Evolutionary conservation across 306 rosid species (phyloP).

Genomic region (Prunus persica): DNA sequence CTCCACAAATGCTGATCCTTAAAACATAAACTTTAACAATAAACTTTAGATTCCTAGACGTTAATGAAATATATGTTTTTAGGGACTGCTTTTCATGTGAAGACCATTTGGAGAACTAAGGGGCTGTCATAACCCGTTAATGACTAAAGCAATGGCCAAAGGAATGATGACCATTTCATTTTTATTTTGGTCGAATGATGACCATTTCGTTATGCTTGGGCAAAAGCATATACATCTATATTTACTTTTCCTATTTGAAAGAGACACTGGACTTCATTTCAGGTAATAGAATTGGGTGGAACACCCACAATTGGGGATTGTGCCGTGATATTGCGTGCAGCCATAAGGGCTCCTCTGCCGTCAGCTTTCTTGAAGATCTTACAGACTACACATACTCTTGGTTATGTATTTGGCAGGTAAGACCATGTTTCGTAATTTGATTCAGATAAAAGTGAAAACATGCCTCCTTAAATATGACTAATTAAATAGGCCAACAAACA

Average conservation of each 20-base stretch:
- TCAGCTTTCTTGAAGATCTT: slow-evolving; percentile 83
- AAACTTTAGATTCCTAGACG: background rate
- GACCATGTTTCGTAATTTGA: slow-evolving; percentile 19
- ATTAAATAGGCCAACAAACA: too few relatives aligned
- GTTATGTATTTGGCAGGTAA: slow-evolving; percentile 86
- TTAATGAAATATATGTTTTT: background rate
- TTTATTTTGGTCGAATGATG: too few relatives aligned
- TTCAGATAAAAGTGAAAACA: background rate
- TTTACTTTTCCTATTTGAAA: background rate
- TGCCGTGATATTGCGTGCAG: slow-evolving; percentile 86
- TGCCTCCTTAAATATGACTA: too few relatives aligned
- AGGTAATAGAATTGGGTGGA: slow-evolving; percentile 91
- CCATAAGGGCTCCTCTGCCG: slow-evolving; percentile 81
- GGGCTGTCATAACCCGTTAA: too few relatives aligned
- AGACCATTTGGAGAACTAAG: too few relatives aligned
- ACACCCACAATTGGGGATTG: slow-evolving; percentile 89
- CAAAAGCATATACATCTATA: background rate
- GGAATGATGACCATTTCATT: too few relatives aligned
- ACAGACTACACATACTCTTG: slow-evolving; percentile 82
- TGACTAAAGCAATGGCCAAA: too few relatives aligned
- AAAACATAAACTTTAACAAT: background rate
- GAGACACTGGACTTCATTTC: slow-evolving; percentile 31
- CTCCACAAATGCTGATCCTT: background rate
- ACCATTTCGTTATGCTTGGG: background rate
- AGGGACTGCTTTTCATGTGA: background rate